These are phyloP conservation scores for Datisca glomerata DNA, from an alignment of 306 rosid genomes.

Conservation along the genomic window DNA sequence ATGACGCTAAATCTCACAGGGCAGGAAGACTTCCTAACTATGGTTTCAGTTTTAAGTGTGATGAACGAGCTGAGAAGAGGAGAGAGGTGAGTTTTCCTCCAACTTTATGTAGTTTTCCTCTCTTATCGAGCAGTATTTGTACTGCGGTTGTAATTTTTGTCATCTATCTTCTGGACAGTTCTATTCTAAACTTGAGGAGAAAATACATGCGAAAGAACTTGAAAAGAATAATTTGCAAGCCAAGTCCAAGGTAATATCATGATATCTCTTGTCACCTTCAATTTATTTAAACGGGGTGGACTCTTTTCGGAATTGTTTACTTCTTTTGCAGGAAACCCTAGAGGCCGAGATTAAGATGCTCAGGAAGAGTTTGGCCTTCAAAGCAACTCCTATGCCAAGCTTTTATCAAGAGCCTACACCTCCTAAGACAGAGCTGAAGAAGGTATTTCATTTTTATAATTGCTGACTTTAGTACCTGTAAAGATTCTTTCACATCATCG, in stretches of 20 bases:
- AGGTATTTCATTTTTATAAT: constrained; percentile 28
- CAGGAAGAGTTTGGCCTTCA: constrained; percentile 50
- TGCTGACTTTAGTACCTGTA: no score
- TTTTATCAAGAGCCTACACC: constrained; percentile 76
- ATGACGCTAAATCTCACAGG: constrained; percentile 47
- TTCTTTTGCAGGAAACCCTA: constrained; percentile 65
- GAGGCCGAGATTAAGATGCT: constrained; percentile 67
- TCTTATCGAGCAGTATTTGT: constrained; percentile 10
- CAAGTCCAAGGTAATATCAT: constrained; percentile 63
- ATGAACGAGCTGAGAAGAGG: constrained; percentile 92
- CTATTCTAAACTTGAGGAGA: constrained; percentile 91
- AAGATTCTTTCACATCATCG: no score
- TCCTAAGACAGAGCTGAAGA: constrained; percentile 56
- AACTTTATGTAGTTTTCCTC: constrained; percentile 5
- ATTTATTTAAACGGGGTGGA: constrained; percentile 7
- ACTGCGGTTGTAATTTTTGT: not conserved
- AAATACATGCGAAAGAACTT: constrained; percentile 86
- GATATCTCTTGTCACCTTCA: constrained; percentile 10
- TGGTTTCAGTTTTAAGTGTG: constrained; percentile 90
- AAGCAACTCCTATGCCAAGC: constrained; percentile 77
- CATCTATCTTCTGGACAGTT: constrained; percentile 50
- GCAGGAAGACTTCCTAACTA: constrained; percentile 70
- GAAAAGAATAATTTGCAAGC: constrained; percentile 86
- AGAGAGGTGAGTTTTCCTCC: constrained; percentile 43
- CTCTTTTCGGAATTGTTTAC: constrained; percentile 6